Conservation (phyloP, 805 yeast genomes). For the Ogataea pini region DNA sequence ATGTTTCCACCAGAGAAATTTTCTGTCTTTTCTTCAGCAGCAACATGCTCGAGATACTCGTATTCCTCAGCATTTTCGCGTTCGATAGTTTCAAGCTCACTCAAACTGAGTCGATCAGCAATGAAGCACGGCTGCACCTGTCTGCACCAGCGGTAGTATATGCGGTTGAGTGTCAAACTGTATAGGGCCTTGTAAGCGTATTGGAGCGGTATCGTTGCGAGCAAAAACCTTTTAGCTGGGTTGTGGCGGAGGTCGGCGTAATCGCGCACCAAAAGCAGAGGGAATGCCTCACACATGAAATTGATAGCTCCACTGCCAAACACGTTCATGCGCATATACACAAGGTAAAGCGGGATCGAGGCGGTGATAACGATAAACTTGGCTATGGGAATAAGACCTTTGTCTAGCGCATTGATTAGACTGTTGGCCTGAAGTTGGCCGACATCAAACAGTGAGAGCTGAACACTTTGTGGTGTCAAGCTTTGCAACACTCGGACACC, state of each 20-base stretch:
- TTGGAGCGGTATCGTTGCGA: conserved; percentile 20
- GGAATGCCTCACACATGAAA: conserved; percentile 15
- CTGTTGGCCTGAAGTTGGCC: conserved; percentile 8
- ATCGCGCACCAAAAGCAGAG: conserved; percentile 18
- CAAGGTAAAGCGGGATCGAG: conserved; percentile 34
- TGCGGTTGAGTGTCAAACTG: conserved; percentile 34
- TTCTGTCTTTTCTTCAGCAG: background rate
- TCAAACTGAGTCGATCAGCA: conserved; percentile 35
- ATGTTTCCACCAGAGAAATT: conserved; percentile 3
- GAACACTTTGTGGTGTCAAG: conserved; percentile 36
- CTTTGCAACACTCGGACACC: conserved; percentile 33
- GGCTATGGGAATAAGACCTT: conserved; percentile 22
- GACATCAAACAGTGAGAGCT: conserved; percentile 33
- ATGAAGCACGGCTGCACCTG: conserved; percentile 37
- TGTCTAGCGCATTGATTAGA: conserved; percentile 23
- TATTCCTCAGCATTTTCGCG: conserved; percentile 32
- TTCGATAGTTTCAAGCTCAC: conserved; percentile 36
- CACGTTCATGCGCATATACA: conserved; percentile 24
- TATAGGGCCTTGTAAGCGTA: conserved; percentile 22
- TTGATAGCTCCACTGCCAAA: conserved; percentile 12
- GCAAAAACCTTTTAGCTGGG: conserved; percentile 20
- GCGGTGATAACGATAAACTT: conserved; percentile 28
- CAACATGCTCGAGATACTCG: conserved; percentile 16
- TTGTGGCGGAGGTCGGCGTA: conserved; percentile 13
- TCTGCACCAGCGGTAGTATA: conserved; percentile 38